Conservation (phyloP, 176 grass and related monocot genomes). For the Oryza longistaminata region DNA sequence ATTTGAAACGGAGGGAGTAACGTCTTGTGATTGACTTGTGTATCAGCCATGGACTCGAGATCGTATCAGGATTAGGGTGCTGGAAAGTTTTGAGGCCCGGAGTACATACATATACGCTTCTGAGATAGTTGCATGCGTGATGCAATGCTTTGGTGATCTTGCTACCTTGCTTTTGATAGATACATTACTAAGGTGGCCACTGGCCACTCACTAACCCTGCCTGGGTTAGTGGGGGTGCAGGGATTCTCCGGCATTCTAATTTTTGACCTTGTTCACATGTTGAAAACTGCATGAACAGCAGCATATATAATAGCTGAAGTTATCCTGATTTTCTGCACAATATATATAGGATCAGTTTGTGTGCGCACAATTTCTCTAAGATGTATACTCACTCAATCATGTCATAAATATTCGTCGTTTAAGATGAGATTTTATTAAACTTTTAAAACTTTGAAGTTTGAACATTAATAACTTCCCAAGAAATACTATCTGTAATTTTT, state of each 20-base stretch:
- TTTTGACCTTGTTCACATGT: neutral
- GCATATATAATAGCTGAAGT: neutral
- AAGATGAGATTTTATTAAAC: no score
- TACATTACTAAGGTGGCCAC: constrained; percentile 3
- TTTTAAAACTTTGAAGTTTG: no score
- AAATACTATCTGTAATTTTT: no score
- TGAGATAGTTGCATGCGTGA: constrained; percentile 1
- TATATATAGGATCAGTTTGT: no score
- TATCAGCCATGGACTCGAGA: constrained; percentile 3
- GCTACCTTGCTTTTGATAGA: neutral
- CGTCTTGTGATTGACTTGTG: constrained; percentile 10
- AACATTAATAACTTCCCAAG: no score
- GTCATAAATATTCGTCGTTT: no score
- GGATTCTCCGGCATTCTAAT: neutral
- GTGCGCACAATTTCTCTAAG: no score
- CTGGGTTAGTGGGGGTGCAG: constrained; percentile 25
- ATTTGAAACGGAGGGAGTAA: no score
- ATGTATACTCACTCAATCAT: no score
- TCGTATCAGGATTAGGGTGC: constrained; percentile 5
- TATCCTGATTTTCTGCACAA: no score
- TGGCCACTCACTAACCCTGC: constrained; percentile 13
- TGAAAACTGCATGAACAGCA: neutral
- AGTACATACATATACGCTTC: no score
- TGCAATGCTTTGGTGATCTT: neutral
- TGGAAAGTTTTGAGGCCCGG: constrained; percentile 31